Conservation (phyloP, 169 alveolate species). For the Theileria annulata region DNA sequence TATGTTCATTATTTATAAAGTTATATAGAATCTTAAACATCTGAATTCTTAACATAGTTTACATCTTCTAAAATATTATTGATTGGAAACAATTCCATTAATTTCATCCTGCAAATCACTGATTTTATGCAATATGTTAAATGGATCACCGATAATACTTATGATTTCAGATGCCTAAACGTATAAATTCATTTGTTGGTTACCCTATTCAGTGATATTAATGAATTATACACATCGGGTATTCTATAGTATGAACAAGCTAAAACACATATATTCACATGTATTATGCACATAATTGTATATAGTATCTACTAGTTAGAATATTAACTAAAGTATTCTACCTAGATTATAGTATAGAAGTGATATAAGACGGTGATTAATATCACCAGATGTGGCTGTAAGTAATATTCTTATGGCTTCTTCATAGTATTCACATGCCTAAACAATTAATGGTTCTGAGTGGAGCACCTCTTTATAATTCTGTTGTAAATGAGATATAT, state of each 20-base stretch:
- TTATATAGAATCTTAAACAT: neutral
- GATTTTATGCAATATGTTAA: slow-evolving; percentile 35
- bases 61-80: neutral
- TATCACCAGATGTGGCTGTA: slow-evolving; percentile 62
- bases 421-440: slow-evolving; percentile 39
- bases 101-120: slow-evolving; percentile 21
- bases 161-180: slow-evolving; percentile 35
- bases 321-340: neutral
- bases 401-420: slow-evolving; percentile 53
- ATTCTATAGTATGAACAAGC: slow-evolving; percentile 30
- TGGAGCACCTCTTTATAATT: slow-evolving; percentile 1
- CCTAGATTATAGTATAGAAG: slow-evolving; percentile 52
- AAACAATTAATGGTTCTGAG: neutral
- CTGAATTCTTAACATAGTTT: neutral
- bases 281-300: slow-evolving; percentile 15
- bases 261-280: neutral
- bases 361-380: slow-evolving; percentile 53
- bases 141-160: slow-evolving; percentile 46
- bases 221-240: slow-evolving; percentile 36
- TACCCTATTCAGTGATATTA: slow-evolving; percentile 40
- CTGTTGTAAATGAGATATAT: slow-evolving; percentile 31
- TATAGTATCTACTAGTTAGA: slow-evolving; percentile 6
- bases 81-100: neutral
- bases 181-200: neutral
- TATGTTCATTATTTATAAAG: neutral